phyloP scores from a whole-genome alignment of 2,329 filamentous ascomycete genomes.

The Paecilomyces variotii region DNA sequence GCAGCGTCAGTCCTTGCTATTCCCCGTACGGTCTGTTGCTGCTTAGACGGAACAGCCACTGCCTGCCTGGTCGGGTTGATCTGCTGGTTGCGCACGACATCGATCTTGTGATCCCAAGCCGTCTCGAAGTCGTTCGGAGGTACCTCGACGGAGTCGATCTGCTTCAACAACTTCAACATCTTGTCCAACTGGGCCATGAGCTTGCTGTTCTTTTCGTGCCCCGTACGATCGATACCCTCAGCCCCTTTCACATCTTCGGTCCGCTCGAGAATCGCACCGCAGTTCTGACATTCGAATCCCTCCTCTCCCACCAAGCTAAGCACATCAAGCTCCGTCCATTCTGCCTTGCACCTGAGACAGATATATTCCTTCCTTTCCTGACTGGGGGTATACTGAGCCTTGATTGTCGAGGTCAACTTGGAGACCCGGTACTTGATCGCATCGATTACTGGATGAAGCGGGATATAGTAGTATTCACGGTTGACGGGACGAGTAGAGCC shows the following conservation, averaged over 20 bases:
- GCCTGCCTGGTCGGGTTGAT: slow-evolving; percentile 33
- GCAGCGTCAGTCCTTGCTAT: slow-evolving; percentile 36
- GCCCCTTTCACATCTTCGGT: slow-evolving; percentile 38
- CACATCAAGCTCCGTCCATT: slow-evolving; percentile 87
- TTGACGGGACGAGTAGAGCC: slow-evolving; percentile 74
- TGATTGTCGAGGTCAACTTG: slow-evolving; percentile 78
- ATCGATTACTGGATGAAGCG: slow-evolving; percentile 89
- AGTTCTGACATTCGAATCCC: slow-evolving; percentile 80
- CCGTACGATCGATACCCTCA: slow-evolving; percentile 36
- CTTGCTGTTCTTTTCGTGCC: slow-evolving; percentile 43
- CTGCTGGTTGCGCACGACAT: slow-evolving; percentile 36
- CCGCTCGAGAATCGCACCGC: slow-evolving; percentile 44
- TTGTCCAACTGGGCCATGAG: slow-evolving; percentile 41
- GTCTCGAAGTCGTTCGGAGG: slow-evolving; percentile 43
- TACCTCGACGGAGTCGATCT: slow-evolving; percentile 41
- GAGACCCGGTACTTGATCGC: slow-evolving; percentile 93
- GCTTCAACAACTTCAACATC: slow-evolving; percentile 40
- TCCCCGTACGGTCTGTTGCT: slow-evolving; percentile 33
- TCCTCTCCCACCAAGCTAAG: slow-evolving; percentile 60
- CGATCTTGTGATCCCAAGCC: slow-evolving; percentile 42
- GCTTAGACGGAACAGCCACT: slow-evolving; percentile 31
- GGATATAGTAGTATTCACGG: slow-evolving; percentile 94
- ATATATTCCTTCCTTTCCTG: slow-evolving; percentile 87
- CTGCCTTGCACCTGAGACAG: slow-evolving; percentile 70
- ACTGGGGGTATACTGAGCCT: slow-evolving; percentile 70